Conservation (phyloP, 1,284 basidiomycete species). For the Kwoniella shivajii region DNA sequence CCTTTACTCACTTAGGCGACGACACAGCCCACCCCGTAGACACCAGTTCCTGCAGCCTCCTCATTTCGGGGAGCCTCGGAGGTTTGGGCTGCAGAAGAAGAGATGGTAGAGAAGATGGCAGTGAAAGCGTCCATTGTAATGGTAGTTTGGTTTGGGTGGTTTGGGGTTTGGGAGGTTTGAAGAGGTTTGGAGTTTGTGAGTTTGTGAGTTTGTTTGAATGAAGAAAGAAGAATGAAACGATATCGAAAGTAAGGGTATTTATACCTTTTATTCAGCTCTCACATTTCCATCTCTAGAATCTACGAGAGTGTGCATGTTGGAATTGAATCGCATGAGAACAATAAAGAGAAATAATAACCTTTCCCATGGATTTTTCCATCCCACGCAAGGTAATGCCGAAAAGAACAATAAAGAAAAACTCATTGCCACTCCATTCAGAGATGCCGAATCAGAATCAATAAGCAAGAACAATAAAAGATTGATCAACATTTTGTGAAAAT, state of each 20-base stretch:
- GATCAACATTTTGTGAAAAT: no score
- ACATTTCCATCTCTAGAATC: no score
- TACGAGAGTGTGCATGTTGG: no score
- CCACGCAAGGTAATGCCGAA: no score
- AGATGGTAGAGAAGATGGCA: constrained; percentile 29
- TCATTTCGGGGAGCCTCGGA: constrained; percentile 24
- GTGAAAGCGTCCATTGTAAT: constrained; percentile 53
- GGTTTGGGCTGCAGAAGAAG: constrained; percentile 16
- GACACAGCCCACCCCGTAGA: constrained; percentile 11
- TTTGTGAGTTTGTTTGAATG: background rate
- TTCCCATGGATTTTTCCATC: no score
- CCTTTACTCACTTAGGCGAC: constrained; percentile 20
- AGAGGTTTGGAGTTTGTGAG: constrained; percentile 3
- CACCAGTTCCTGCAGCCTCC: constrained; percentile 16
- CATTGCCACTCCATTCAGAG: no score
- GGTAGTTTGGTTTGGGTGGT: constrained; percentile 15
- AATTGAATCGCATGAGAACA: no score
- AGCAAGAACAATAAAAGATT: no score
- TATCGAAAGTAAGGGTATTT: background rate
- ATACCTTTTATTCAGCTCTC: background rate
- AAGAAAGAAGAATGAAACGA: background rate
- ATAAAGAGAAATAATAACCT: no score
- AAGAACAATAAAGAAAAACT: no score
- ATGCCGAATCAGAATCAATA: no score
- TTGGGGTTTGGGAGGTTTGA: constrained; percentile 8